Base-by-base conservation (phyloP, 805 yeast genomes). In the Tetrapisispora nanseiensis region DNA sequence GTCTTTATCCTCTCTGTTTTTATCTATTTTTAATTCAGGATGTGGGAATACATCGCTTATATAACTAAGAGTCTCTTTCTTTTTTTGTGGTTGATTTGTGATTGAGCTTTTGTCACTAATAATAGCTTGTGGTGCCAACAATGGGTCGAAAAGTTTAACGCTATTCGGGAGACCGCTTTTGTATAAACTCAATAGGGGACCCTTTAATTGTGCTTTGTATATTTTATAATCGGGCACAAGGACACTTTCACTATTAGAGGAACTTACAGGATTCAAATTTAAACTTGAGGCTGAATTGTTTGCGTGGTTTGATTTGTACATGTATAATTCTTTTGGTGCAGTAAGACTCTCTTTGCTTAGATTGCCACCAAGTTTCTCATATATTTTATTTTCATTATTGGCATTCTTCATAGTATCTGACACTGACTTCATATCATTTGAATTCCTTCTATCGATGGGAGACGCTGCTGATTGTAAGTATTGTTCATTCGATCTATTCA, bases 191-290 rank as follows among this genome's bases (percentile, higher is more conserved):
- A 87, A 62, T 33, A 69, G 67, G 2, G 87, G 75, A 16, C 95
- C 95, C 51, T 71, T 75, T 44, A 87, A 63, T 52, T 79, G 85
- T 0, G 82, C 86, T 39, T 81, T 69, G 43, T 68, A 75, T 26
- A 85, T 58, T 45, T 72, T 53, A 42, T 57, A 61, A 27, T 60
- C 62, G 4, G 62, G 62, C 3, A 57, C 51, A 15, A 50, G 34
- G 10, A 49, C 36, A 13, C 26, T 30, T 16, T 37, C 33, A 7
- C 37, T 45, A 15, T 39, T 35, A 6, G 27, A n/a, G 16, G 32
- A 46, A 24, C 46, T 35, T 7, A 6, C 15, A 6, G 37, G 10
- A 23, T 33, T 21, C 13, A 22, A n/a, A 10, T 33, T 33, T 22
- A 33, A 21, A 15, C 37, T 33, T 22, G 37, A 33, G 3, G 21